Conservation (phyloP, 108 stramenopile species). For the Skeletonema menzelii region DNA sequence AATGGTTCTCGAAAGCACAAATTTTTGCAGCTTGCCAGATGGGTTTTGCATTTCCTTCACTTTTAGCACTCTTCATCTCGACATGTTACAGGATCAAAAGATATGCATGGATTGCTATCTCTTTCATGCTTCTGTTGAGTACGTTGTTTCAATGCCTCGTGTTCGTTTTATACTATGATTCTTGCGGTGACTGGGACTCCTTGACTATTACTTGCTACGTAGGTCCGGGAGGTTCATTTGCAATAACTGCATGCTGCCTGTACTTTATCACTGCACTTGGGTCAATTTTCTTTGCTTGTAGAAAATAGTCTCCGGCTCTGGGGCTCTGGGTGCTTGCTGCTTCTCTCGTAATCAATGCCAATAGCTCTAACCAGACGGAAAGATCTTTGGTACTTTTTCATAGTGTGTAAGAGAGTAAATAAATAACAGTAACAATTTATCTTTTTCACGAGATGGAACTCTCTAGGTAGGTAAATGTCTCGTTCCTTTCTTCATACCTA, state of each 20-base stretch:
- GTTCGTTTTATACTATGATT: not conserved
- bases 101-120: constrained; percentile 19
- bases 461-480: too few species aligned
- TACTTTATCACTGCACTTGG: not conserved
- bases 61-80: constrained; percentile 15
- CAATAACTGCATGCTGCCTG: not conserved
- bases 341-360: too few species aligned
- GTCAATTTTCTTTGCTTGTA: not conserved
- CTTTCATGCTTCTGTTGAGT: constrained; percentile 15
- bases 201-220: not conserved
- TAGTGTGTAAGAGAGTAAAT: too few species aligned
- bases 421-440: too few species aligned
- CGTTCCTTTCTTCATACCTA: too few species aligned
- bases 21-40: not conserved
- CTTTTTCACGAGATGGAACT: too few species aligned
- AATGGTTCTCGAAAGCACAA: not conserved
- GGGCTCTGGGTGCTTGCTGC: too few species aligned
- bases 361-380: too few species aligned
- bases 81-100: constrained; percentile 37
- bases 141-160: constrained; percentile 41
- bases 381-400: too few species aligned
- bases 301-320: too few species aligned
- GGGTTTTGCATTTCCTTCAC: constrained; percentile 17
- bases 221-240: not conserved
- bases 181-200: not conserved